Evolutionary conservation across 257 asterid genomes (phyloP).

Genomic region (Jacaranda copaia): DNA sequence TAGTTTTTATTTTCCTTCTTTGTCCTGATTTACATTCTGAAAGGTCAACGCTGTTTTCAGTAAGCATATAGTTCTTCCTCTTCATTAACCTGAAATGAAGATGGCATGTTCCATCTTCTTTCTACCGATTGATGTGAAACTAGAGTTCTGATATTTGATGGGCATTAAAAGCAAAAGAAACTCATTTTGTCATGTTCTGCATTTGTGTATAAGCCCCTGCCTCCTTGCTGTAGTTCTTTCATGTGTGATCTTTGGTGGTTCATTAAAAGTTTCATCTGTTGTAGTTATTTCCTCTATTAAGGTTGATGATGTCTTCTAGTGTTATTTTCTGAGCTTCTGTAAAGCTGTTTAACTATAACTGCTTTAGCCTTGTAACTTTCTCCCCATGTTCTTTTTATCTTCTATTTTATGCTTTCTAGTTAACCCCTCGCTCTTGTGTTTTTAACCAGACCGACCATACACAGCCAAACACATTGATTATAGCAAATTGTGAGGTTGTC

Average conservation of each 20-base stretch:
- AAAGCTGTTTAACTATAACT: neutral
- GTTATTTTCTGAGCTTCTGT: constrained; percentile 9
- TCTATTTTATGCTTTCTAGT: constrained; percentile 18
- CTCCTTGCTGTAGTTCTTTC: neutral
- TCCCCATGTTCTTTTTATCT: neutral
- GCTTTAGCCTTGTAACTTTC: constrained; percentile 9
- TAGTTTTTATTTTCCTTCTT: constrained; percentile 1
- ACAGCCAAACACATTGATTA: constrained; percentile 92
- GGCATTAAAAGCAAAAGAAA: neutral
- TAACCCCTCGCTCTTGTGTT: constrained; percentile 27
- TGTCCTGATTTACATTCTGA: constrained; percentile 15
- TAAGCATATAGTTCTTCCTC: constrained; percentile 11
- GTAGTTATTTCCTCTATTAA: neutral
- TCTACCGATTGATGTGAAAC: constrained; percentile 4
- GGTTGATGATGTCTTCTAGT: constrained; percentile 7
- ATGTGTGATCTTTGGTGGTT: constrained; percentile 13
- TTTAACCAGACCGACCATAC: constrained; percentile 81
- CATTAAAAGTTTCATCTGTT: neutral
- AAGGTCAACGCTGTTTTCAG: neutral
- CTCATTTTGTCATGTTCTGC: neutral
- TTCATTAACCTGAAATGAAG: neutral
- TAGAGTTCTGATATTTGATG: neutral
- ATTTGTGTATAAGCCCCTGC: constrained; percentile 11
- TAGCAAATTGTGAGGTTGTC: constrained; percentile 92
- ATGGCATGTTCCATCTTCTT: neutral